Base-by-base conservation (phyloP, 352 stramenopile genomes). In the Paralagenidium karlingii region DNA sequence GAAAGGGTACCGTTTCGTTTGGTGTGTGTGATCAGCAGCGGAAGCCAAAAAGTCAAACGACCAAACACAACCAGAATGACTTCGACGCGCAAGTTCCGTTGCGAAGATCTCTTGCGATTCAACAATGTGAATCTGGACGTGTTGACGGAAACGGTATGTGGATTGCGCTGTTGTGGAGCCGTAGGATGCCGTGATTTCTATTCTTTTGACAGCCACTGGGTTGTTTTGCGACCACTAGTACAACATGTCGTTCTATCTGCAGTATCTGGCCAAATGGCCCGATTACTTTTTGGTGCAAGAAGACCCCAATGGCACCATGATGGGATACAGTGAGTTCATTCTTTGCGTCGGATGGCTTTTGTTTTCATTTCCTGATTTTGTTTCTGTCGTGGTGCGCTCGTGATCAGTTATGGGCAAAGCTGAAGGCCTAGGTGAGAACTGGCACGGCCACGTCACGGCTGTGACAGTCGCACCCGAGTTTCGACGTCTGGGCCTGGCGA, bases 101-200 rank as follows among this genome's bases (percentile, higher is more conserved):
- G 96, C 70, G 80, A 97, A 36, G 95, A 99, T 64, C 68, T 98
- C 40, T 94, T 98, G 47, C 82, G 82, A 38, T 98, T 99, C 68
- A 99, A 99, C 61, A 97, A 98, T 53, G 85, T 98, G 47, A 99
- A 99, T 58, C 71, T 98, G 32, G 94, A 99, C 58, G 73, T 96
- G 40, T 68, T 98, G 15, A 98, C 91, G 25, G 88, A 91, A 69
- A 99, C 90, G 70, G 69, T 86, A 40, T 18, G 62, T 19, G 50
- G 11, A 19, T 24, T 29, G 3, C 31, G 15, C n/a, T 16, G 7
- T n/a, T 8, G 25, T 40, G 3, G 15, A 24, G 12, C 12, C 20
- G 11, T 26, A 0, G 20, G 22, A 11, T 16, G 13, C 8, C 24
- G 24, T 19, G 38, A 49, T 42, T 51, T 26, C 18, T 47, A 18